These are phyloP conservation scores for Hypomontagnella submonticulosa DNA, from an alignment of 495 filamentous ascomycete genomes.

Conservation along the genomic window DNA sequence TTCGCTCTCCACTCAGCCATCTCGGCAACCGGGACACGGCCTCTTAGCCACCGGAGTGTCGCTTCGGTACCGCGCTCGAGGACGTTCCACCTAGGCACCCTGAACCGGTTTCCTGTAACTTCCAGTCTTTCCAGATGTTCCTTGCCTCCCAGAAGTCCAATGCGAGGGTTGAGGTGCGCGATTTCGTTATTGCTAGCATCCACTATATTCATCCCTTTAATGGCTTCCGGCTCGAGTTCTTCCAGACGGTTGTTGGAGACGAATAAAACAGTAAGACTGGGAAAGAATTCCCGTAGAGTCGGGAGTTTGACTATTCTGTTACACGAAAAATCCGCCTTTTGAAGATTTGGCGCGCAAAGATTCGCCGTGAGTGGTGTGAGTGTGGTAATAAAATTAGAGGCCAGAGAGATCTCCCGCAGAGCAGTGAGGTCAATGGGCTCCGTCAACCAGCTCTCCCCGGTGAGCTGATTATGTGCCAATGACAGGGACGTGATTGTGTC, in stretches of 20 bases:
- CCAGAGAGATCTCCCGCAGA: constrained; percentile 78
- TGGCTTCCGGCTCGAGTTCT: constrained; percentile 75
- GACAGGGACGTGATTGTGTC: constrained; percentile 78
- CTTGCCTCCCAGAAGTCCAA: constrained; percentile 76
- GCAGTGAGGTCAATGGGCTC: constrained; percentile 73
- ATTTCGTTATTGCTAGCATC: constrained; percentile 89
- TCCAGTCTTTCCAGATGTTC: constrained; percentile 66
- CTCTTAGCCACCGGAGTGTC: constrained; percentile 83
- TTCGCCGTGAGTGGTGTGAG: constrained; percentile 70
- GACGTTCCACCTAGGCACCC: constrained; percentile 87
- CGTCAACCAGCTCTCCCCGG: constrained; percentile 67
- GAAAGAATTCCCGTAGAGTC: constrained; percentile 65
- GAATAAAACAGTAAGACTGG: constrained; percentile 71
- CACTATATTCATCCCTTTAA: constrained; percentile 78
- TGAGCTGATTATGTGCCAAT: constrained; percentile 81
- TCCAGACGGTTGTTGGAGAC: constrained; percentile 80
- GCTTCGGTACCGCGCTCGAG: constrained; percentile 89
- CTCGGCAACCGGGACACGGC: constrained; percentile 77
- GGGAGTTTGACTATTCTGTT: constrained; percentile 80
- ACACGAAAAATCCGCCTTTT: constrained; percentile 79
- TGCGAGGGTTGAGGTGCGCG: constrained; percentile 74
- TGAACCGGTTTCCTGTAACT: constrained; percentile 82
- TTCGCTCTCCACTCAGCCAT: constrained; percentile 59
- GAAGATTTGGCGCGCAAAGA: constrained; percentile 75
- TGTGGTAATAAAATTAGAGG: constrained; percentile 72